Conservation (phyloP, 2,329 filamentous ascomycete species). For the Emericellopsis atlantica region DNA sequence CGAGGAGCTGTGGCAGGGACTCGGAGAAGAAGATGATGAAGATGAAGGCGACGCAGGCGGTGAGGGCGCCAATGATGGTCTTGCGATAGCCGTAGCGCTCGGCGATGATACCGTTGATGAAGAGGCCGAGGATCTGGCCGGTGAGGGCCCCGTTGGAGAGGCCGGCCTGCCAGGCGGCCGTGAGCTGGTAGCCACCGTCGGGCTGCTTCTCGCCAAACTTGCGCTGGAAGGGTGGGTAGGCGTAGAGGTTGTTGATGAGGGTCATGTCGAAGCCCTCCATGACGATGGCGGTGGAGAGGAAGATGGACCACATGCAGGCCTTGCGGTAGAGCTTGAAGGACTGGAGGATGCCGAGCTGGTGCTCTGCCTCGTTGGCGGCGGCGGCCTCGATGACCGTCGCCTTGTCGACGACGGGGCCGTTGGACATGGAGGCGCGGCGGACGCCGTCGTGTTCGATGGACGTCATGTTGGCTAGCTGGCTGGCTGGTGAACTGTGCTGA, state of each 20-base stretch:
- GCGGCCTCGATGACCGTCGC: slow-evolving; percentile 6
- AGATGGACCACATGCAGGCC: slow-evolving; percentile 22
- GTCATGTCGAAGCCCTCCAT: slow-evolving; percentile 28
- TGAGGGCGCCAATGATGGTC: slow-evolving; percentile 33
- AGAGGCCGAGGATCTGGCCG: slow-evolving; percentile 41
- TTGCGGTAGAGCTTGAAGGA: slow-evolving; percentile 26
- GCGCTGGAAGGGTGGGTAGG: slow-evolving; percentile 22
- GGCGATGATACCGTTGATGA: slow-evolving; percentile 37
- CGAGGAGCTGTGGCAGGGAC: slow-evolving; percentile 29
- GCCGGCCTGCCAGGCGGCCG: slow-evolving; percentile 43
- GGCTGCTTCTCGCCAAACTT: slow-evolving; percentile 22
- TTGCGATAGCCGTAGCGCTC: slow-evolving; percentile 37
- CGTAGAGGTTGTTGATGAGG: slow-evolving; percentile 26
- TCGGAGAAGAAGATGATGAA: slow-evolving; percentile 41
- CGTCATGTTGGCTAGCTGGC: not conserved
- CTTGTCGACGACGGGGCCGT: not conserved
- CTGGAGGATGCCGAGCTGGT: slow-evolving; percentile 15
- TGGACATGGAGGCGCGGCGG: not conserved
- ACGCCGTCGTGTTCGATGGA: not conserved
- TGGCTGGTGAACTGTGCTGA: too few relatives aligned
- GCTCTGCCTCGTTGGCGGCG: slow-evolving; percentile 18
- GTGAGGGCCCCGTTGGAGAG: slow-evolving; percentile 38
- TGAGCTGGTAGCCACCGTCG: slow-evolving; percentile 30
- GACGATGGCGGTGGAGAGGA: slow-evolving; percentile 21
- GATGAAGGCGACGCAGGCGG: slow-evolving; percentile 34